Percentiles rank a stretch among this genome's conserved stretches.
Evolutionary conservation across 2,329 filamentous ascomycete genomes (phyloP).

Genomic region (Cyphellophora europaea): DNA sequence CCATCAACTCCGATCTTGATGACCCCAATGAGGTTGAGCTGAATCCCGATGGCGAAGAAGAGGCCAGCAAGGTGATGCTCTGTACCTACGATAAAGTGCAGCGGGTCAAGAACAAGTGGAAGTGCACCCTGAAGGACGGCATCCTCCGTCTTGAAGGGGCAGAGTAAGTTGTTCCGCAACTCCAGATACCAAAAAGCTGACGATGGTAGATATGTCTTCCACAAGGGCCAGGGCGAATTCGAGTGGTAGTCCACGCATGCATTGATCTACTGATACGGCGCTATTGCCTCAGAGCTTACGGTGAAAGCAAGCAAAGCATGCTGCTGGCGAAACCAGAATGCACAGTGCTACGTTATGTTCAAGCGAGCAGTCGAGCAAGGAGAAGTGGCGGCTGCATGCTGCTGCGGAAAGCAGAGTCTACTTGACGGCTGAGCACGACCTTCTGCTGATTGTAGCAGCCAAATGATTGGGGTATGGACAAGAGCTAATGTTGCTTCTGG

Average conservation of each 20-base stretch:
- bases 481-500: no score
- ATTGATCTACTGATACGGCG: no score
- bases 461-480: no score
- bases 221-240: slow-evolving; percentile 94
- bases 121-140: slow-evolving; percentile 96
- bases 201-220: slow-evolving; percentile 68
- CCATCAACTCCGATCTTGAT: slow-evolving; percentile 96
- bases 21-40: slow-evolving; percentile 86
- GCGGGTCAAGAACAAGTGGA: slow-evolving; percentile 98
- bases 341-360: no score
- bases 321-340: no score
- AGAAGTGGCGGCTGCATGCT: no score
- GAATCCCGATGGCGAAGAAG: slow-evolving; percentile 79
- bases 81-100: slow-evolving; percentile 99
- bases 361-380: no score
- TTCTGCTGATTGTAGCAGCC: no score
- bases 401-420: no score
- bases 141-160: slow-evolving; percentile 87
- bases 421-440: no score
- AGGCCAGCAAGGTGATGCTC: slow-evolving; percentile 82
- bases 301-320: no score
- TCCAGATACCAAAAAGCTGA: neutral
- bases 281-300: no score
- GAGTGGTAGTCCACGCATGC: slow-evolving; percentile 92
- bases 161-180: slow-evolving; percentile 51